These are phyloP conservation scores for Ogataea degrootiae DNA, from an alignment of 805 yeast species.

Conservation along the genomic window DNA sequence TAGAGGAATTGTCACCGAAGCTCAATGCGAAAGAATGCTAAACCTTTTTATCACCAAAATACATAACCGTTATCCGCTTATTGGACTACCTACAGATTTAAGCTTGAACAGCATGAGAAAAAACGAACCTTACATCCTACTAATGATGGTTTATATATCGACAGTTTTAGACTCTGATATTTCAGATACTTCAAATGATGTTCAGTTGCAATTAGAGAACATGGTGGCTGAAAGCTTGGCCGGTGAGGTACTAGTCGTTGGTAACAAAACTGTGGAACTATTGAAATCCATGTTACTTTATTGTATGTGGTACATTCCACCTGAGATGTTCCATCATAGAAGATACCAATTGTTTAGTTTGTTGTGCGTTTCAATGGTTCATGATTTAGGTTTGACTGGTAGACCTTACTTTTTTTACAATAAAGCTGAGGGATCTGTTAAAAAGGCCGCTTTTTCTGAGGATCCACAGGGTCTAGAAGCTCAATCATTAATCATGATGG, in stretches of 20 bases:
- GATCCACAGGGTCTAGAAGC: conserved; percentile 42
- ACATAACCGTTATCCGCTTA: conserved; percentile 49
- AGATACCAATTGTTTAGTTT: conserved; percentile 67
- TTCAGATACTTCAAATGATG: conserved; percentile 31
- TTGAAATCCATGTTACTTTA: conserved; percentile 57
- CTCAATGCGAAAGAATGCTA: conserved; percentile 56
- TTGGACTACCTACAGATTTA: conserved; percentile 44
- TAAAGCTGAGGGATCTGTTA: conserved; percentile 36
- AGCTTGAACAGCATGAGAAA: conserved; percentile 44
- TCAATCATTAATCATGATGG: conserved; percentile 48
- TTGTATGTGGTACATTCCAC: conserved; percentile 77
- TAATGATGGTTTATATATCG: conserved; percentile 59
- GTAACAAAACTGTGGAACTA: conserved; percentile 66
- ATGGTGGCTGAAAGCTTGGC: conserved; percentile 46
- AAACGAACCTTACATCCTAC: conserved; percentile 56
- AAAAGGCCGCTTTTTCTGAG: conserved; percentile 34
- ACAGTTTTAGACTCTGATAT: conserved; percentile 36
- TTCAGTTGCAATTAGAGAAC: conserved; percentile 46
- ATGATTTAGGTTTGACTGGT: conserved; percentile 71
- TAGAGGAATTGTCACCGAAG: conserved; percentile 50
- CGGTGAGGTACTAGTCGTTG: conserved; percentile 61
- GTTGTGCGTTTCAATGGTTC: conserved; percentile 61
- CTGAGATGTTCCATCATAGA: conserved; percentile 76
- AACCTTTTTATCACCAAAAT: conserved; percentile 43
- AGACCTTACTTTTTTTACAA: conserved; percentile 40